Evolutionary conservation across 441 rosid species (phyloP), one percentile per base, ranked within the genome.

Genomic region (Arabidopsis hybrid): DNA sequence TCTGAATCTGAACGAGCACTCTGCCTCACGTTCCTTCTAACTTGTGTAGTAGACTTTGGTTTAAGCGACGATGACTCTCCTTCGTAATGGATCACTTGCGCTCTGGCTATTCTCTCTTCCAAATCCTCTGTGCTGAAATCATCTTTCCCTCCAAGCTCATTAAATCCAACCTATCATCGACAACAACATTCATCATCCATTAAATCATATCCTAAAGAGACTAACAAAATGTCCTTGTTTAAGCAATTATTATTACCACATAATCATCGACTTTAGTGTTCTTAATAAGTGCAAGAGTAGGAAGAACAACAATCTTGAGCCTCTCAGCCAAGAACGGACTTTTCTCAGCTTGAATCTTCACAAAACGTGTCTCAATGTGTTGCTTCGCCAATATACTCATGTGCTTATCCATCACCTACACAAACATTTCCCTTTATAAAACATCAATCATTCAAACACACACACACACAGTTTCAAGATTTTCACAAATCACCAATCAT

Each of bases 191-290:
- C 21, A 34, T 6, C 3, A 14, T 6, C 14, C 42, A 38, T 13
- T 21, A 0, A 4, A 9, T 50, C 69, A 59, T 52, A 51, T 5
- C 12, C 52, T 11, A 40, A 0, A 59, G 5, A 59, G 9, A 14
- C 5, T 17, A n/a, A 12, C 13, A 69, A 43, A 11, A 56, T 38
- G 21, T 38, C 39, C 32, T 29, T 36, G 18, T 4, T 29, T 4
- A 51, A 39, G 26, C 42, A 26, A 39, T 5, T 81, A 46, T 79
- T 16, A 17, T 49, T 36, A 93, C 98, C 98, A 92, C 97, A 65
- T 92, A 95, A 70, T 95, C 95, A 73, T 95, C 99, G n/a, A 95
- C 97, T 87, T 92, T 95, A 64, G 98, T 89, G 75, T 89, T 92
- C 88, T 91, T 95, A 8, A 95, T 83, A 7, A 95, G 96, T 8